phyloP scores from a whole-genome alignment of 2,329 filamentous ascomycete species.

The Cadophora malorum region DNA sequence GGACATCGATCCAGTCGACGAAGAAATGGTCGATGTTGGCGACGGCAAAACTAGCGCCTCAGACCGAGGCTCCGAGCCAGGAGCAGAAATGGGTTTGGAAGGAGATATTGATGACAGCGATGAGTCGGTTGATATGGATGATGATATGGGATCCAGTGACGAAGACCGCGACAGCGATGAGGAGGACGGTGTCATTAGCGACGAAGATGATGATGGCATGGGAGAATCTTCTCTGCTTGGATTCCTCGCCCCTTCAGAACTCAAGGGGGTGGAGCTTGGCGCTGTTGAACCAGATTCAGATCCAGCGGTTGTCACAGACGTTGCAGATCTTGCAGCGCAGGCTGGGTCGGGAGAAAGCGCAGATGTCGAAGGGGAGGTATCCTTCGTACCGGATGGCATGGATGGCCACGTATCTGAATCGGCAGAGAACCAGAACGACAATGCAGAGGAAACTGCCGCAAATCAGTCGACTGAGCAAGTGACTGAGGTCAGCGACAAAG shows the following conservation, averaged over 20 bases:
- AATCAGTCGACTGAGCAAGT: not conserved
- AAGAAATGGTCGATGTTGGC: slow-evolving; percentile 39
- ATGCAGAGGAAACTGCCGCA: not conserved
- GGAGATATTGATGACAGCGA: slow-evolving; percentile 58
- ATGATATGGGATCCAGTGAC: slow-evolving; percentile 67
- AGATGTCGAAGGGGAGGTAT: slow-evolving; percentile 6
- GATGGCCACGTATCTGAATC: not conserved
- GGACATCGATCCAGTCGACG: slow-evolving; percentile 42
- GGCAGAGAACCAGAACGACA: not conserved
- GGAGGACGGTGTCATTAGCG: slow-evolving; percentile 53
- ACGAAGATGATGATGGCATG: slow-evolving; percentile 40
- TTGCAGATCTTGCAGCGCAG: slow-evolving; percentile 38
- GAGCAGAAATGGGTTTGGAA: slow-evolving; percentile 28
- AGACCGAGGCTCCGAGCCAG: slow-evolving; percentile 28
- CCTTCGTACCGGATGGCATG: slow-evolving; percentile 5
- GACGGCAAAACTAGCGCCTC: slow-evolving; percentile 32
- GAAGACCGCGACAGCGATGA: slow-evolving; percentile 53
- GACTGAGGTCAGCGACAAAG: not conserved
- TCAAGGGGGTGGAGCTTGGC: slow-evolving; percentile 45
- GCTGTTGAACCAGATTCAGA: slow-evolving; percentile 30
- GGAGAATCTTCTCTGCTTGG: slow-evolving; percentile 38
- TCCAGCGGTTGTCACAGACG: slow-evolving; percentile 35
- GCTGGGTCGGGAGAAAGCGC: not conserved
- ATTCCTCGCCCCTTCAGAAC: slow-evolving; percentile 44
- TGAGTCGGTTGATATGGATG: slow-evolving; percentile 73